These are phyloP conservation scores for Emmonsiellopsis sp. DNA, from an alignment of 2,329 filamentous ascomycete species.

Conservation along the genomic window DNA sequence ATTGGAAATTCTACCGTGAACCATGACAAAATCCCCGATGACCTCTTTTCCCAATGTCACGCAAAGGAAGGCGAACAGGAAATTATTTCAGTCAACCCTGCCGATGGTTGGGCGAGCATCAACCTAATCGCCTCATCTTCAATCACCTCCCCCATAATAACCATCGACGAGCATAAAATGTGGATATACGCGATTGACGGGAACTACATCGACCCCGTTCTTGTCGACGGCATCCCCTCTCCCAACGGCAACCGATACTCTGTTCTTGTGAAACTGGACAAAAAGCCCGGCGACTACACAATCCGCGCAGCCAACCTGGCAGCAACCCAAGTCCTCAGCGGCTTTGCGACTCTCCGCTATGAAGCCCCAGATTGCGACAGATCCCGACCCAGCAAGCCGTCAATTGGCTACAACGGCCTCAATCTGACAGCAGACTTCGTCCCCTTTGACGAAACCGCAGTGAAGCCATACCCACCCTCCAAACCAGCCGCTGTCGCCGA, in stretches of 20 bases:
- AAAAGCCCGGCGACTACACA: conserved; percentile 28
- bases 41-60: conserved; percentile 16
- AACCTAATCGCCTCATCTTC: conserved; percentile 31
- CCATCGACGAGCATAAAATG: conserved; percentile 37
- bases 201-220: conserved; percentile 31
- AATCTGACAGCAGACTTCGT: conserved; percentile 33
- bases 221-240: conserved; percentile 25
- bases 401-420: conserved; percentile 42
- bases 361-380: conserved; percentile 15
- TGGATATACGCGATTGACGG: conserved; percentile 38
- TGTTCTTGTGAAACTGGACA: conserved; percentile 34
- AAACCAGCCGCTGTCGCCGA: conserved; percentile 35
- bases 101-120: conserved; percentile 26
- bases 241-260: conserved; percentile 33
- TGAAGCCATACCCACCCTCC: conserved; percentile 40
- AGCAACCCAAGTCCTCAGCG: conserved; percentile 45
- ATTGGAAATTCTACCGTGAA: conserved; percentile 17
- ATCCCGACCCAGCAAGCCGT: conserved; percentile 25
- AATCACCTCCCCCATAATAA: conserved; percentile 24
- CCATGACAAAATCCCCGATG: conserved; percentile 14
- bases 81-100: conserved; percentile 24
- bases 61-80: conserved; percentile 19
- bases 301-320: conserved; percentile 42
- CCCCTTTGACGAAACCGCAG: conserved; percentile 34
- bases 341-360: conserved; percentile 41